Conservation (phyloP, 129 eudicot species). For the Gnaphalium uliginosum region DNA sequence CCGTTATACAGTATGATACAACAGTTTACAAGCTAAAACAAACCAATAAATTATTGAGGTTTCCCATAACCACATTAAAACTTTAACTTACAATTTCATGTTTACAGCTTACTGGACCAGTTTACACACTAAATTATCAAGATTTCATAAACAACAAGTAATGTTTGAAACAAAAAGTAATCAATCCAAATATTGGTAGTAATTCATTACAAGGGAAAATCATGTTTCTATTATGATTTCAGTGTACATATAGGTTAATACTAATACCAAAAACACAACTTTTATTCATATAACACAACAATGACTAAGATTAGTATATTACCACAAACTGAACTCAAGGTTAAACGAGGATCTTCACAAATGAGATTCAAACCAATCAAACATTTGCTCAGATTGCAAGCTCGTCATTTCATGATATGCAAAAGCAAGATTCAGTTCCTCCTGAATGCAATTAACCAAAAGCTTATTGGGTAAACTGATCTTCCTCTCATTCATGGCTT, state of each 20-base stretch:
- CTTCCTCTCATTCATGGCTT: conserved; percentile 58
- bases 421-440: conserved; percentile 93
- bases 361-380: conserved; percentile 80
- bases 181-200: background rate
- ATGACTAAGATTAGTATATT: conserved; percentile 2
- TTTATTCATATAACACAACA: conserved; percentile 24
- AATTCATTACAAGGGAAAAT: background rate
- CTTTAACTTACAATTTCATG: no score
- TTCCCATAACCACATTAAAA: no score
- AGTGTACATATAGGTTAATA: conserved; percentile 10
- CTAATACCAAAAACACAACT: background rate
- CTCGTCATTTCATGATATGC: conserved; percentile 98
- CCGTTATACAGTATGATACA: background rate
- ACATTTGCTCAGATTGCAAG: conserved; percentile 64
- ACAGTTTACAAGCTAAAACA: background rate
- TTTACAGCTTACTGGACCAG: no score
- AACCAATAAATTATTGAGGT: no score
- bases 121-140: no score
- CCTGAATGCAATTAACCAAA: conserved; percentile 59
- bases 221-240: conserved; percentile 7
- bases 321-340: conserved; percentile 4
- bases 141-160: no score
- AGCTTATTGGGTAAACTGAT: conserved; percentile 47
- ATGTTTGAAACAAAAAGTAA: background rate
- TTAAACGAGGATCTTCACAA: conserved; percentile 28